These are phyloP conservation scores for Trypanosoma congolense DNA, from an alignment of 208 protist species.

Conservation along the genomic window DNA sequence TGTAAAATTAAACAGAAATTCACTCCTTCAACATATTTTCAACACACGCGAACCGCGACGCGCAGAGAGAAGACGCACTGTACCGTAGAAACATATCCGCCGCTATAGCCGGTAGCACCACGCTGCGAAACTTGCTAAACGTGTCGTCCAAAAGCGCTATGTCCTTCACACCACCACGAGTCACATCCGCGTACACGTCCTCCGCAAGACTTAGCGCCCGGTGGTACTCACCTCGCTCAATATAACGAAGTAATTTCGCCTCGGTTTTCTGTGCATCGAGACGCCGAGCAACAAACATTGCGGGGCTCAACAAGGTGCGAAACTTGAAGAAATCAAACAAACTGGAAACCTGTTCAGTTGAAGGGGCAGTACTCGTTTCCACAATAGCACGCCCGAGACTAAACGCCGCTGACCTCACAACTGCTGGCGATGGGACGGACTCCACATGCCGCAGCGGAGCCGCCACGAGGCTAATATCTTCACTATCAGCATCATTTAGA, in stretches of 20 bases:
- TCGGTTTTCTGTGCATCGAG: conserved; percentile 37
- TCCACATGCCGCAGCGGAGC: conserved; percentile 34
- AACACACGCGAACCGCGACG: conserved; percentile 71
- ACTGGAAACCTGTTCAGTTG: conserved; percentile 51
- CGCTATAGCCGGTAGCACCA: conserved; percentile 59
- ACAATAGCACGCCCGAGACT: conserved; percentile 73
- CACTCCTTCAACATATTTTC: conserved; percentile 71
- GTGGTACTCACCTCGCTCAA: conserved; percentile 62
- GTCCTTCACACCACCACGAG: conserved; percentile 32
- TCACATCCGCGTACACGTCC: conserved; percentile 33
- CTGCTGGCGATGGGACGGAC: conserved; percentile 34
- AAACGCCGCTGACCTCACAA: conserved; percentile 59
- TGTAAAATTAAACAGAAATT: neutral
- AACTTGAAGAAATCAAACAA: conserved; percentile 86
- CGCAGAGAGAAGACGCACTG: conserved; percentile 50
- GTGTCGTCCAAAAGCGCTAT: conserved; percentile 37
- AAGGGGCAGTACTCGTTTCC: conserved; percentile 50
- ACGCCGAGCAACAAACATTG: conserved; percentile 46
- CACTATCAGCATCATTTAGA: conserved; percentile 73
- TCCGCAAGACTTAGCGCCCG: conserved; percentile 61
- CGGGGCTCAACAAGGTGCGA: conserved; percentile 65
- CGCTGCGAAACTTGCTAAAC: conserved; percentile 49
- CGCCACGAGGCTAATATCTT: conserved; percentile 55
- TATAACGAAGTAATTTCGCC: conserved; percentile 38
- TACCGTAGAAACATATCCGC: conserved; percentile 69